Evolutionary conservation across 768 basidiomycete genomes (phyloP), one percentile per base, ranked within the genome.

Genomic region (Leucocoprinus birnbaumii): DNA sequence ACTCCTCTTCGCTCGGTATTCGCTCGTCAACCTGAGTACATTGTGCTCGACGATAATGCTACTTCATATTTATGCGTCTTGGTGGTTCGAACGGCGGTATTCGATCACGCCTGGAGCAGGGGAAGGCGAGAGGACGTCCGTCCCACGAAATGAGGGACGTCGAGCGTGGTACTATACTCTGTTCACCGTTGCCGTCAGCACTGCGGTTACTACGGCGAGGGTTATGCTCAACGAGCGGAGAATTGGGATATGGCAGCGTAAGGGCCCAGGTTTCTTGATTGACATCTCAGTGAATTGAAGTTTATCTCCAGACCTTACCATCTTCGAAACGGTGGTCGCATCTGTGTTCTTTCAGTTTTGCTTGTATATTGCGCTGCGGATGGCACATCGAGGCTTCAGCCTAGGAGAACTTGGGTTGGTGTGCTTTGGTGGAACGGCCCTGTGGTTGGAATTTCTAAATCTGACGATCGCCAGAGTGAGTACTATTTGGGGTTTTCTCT

Each of bases 331-430:
- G 53, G 70, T 80, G 13, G 72, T 88, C 21, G 80, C 82, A 34
- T 84, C 92, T 1, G 65, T 89, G 41, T 93, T 95, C 71, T 97
- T 89, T 68, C 97, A 98, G 66, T 88, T 94, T 65, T 84, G 92
- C 48, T 75, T 98, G 44, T 99, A 98, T 68, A 77, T 89, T 45
- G 89, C 90, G 40, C 79, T 97, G 40, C 83, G 97, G 21, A 78
- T 99, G 42, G 95, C 94, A 3, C 89, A 97, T 62, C 83, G 89
- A n/a, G 91, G 91, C 10, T 95, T 98, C 71, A 98, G 95, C 0
- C 80, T 99, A 1, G 97, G 97, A 27, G 97, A 99, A 67, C 79
- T 98, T 16, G 89, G 87, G 22, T 71, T 98, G 22, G 91, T 96
- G 16, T 89, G 87, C 42, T 91, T 92, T 60, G 93, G 94, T 40